Conservation (phyloP, 2,329 filamentous ascomycete species). For the Pyrenochaeta sp. region DNA sequence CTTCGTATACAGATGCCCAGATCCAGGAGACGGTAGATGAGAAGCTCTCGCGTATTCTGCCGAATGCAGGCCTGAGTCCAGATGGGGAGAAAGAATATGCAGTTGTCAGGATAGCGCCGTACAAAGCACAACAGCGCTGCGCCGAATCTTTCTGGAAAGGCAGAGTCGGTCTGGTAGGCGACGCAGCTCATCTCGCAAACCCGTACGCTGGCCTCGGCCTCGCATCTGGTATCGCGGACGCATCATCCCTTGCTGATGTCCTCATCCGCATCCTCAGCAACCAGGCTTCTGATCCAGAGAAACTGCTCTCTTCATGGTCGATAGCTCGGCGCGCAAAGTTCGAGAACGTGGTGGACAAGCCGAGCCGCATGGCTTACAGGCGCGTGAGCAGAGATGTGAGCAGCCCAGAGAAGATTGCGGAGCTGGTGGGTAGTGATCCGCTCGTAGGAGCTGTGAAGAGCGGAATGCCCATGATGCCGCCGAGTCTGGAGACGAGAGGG, state of each 20-base stretch:
- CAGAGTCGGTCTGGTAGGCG: constrained; percentile 46
- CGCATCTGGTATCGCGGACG: constrained; percentile 45
- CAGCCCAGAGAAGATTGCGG: constrained; percentile 32
- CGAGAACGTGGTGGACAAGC: constrained; percentile 43
- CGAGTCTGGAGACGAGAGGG: constrained; percentile 32
- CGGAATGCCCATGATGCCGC: constrained; percentile 41
- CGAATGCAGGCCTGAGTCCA: constrained; percentile 26
- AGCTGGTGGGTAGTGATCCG: constrained; percentile 33
- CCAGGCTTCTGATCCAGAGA: constrained; percentile 21
- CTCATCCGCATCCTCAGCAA: constrained; percentile 30
- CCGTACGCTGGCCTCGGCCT: constrained; percentile 48
- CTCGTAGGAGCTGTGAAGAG: constrained; percentile 38
- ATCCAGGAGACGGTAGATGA: constrained; percentile 34
- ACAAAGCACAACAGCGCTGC: constrained; percentile 52
- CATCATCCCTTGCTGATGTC: constrained; percentile 36
- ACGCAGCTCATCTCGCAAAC: constrained; percentile 52
- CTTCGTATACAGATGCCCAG: constrained; percentile 36
- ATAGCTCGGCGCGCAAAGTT: constrained; percentile 45
- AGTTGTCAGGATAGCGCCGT: constrained; percentile 47
- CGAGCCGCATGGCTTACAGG: constrained; percentile 36
- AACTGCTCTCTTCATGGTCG: constrained; percentile 46
- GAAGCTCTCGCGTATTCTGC: constrained; percentile 42
- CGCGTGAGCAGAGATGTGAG: constrained; percentile 35
- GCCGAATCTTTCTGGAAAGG: constrained; percentile 41
- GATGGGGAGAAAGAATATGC: constrained; percentile 30